phyloP scores from a whole-genome alignment of 202 grass and related monocot genomes.

The Setaria italica region DNA sequence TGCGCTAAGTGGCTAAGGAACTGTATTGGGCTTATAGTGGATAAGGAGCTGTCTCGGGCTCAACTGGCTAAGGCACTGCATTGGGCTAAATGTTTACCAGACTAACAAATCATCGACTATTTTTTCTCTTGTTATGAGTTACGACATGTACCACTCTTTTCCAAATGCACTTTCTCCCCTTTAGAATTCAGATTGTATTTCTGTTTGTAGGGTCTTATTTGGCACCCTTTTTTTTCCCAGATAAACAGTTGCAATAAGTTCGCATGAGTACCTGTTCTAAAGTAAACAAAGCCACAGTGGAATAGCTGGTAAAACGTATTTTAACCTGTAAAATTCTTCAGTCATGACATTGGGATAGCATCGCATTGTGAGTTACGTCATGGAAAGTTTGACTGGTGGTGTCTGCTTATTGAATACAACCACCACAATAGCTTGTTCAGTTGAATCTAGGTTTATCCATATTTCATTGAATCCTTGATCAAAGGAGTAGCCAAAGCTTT shows the following conservation, averaged over 20 bases:
- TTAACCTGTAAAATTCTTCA: not conserved
- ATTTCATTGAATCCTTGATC: not conserved
- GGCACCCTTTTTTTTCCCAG: not conserved
- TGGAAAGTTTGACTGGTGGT: not conserved
- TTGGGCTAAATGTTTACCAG: not conserved
- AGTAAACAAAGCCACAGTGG: not conserved
- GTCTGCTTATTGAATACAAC: not conserved
- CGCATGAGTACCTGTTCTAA: not conserved
- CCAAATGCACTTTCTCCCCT: not conserved
- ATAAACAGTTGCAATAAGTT: not conserved
- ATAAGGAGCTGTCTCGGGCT: not conserved
- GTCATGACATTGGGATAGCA: not conserved
- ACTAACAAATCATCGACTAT: not conserved
- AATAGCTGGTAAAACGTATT: not conserved
- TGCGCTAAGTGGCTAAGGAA: not conserved
- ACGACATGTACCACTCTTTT: not conserved
- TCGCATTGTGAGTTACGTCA: not conserved
- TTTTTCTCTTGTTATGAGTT: not conserved
- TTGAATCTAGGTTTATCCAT: conserved; percentile 21
- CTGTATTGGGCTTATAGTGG: not conserved
- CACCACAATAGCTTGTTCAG: not conserved
- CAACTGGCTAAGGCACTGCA: not conserved
- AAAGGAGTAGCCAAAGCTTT: conserved; percentile 12
- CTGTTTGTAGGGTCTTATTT: not conserved
- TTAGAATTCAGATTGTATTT: not conserved